Evolutionary conservation across 2,329 filamentous ascomycete species (phyloP), one percentile per base, ranked within the genome.

Genomic region (Scedosporium apiospermum): DNA sequence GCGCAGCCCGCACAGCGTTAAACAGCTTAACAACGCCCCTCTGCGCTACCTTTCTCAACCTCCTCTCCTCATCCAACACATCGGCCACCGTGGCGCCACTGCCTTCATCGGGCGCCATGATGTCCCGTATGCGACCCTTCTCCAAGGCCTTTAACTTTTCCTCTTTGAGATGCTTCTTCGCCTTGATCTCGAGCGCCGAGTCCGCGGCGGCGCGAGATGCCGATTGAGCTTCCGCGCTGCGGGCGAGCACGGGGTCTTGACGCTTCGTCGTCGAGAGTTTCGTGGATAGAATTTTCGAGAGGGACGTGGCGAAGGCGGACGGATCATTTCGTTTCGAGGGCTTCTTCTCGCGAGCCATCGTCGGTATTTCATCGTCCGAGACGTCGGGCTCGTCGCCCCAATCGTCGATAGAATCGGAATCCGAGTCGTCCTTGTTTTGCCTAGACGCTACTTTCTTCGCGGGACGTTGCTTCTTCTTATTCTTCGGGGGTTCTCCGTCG

Each of bases 1-100:
- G 95, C 14, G 95, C 93, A 23, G 91, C 91, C 55, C 93, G 82
- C 38, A 99, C 92, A 0, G 95, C 95, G 74, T 98, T 97, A 77
- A 99, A 99, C 64, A 99, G 80, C 79, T 93, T 96, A 26, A 98
- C 88, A 49, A 99, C 95, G 84, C 93, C 93, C 62, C 91, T 84
- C 76, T 97, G 91, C 55, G 93, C 93, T 58, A 90, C 91, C 79
- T 96, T 95, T 70, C 90, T 86, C 70, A 98, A 74, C 66, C 85
- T 80, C 77, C 87, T 88, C 79, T 98, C 93, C 69, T 87, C 83
- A 70, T 89, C 90, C 70, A 85, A 72, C 27, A 83, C 81, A 65
- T 82, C 78, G 16, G 77, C 77, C 27, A 82, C 82, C 21, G 82
- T 83, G 64, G 73, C 69, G 42, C 74, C 74, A 10, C 62, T 60